These are phyloP conservation scores for Pseudozyma sp. DNA, from an alignment of 1,284 basidiomycete species.

Conservation along the genomic window DNA sequence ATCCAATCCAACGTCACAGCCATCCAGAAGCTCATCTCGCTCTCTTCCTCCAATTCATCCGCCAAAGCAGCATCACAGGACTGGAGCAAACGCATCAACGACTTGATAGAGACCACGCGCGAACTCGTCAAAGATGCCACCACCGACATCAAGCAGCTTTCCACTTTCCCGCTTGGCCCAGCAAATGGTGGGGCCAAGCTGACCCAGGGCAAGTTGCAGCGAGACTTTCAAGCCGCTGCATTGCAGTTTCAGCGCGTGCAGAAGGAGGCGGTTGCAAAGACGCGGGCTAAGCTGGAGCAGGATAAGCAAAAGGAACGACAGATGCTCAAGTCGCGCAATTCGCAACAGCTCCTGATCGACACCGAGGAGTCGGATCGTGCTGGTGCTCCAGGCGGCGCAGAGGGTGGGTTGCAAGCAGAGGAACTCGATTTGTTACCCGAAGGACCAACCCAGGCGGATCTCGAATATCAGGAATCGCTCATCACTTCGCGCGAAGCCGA, in stretches of 20 bases:
- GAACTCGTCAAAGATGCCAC: conserved; percentile 93
- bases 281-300: conserved; percentile 84
- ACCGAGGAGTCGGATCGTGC: conserved; percentile 21
- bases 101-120: conserved; percentile 91
- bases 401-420: conserved; percentile 19
- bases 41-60: conserved; percentile 67
- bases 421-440: conserved; percentile 24
- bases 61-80: conserved; percentile 54
- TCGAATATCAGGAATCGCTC: conserved; percentile 94
- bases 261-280: conserved; percentile 83
- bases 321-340: conserved; percentile 71
- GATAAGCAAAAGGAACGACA: conserved; percentile 80
- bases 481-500: conserved; percentile 95
- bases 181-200: conserved; percentile 54
- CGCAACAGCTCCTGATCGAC: conserved; percentile 64
- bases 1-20: conserved; percentile 97
- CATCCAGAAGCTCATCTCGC: conserved; percentile 90
- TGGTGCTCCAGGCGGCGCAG: background rate
- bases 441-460: conserved; percentile 78
- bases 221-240: conserved; percentile 89
- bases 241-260: conserved; percentile 91
- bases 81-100: conserved; percentile 76
- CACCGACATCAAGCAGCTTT: conserved; percentile 84
- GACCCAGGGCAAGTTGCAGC: conserved; percentile 85
- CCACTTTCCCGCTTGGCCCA: conserved; percentile 18